Conservation (phyloP, 768 basidiomycete species). For the Hortiboletus campestris region DNA sequence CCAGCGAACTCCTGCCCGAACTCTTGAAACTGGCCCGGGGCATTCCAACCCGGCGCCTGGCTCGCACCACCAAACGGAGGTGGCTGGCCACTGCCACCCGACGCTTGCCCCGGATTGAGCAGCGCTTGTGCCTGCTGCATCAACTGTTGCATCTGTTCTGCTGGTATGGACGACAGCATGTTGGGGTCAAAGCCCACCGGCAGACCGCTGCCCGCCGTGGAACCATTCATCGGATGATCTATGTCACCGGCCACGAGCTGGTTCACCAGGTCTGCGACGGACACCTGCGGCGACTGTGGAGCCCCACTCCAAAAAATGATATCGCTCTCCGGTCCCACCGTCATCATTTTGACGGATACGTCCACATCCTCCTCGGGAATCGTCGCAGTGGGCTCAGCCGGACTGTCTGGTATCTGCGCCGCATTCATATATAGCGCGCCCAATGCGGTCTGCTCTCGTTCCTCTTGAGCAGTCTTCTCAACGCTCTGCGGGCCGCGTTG, state of each 20-base stretch:
- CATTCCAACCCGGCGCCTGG: slow-evolving; percentile 38
- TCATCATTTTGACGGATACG: slow-evolving; percentile 60
- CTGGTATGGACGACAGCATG: slow-evolving; percentile 41
- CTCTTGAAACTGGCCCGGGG: slow-evolving; percentile 39
- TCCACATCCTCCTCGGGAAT: slow-evolving; percentile 72
- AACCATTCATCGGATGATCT: slow-evolving; percentile 39
- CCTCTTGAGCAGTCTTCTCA: slow-evolving; percentile 70
- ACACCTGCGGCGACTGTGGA: slow-evolving; percentile 32
- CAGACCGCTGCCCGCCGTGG: slow-evolving; percentile 33
- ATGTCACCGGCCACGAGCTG: slow-evolving; percentile 52
- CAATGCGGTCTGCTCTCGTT: slow-evolving; percentile 75
- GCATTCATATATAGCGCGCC: slow-evolving; percentile 70
- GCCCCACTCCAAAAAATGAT: slow-evolving; percentile 59
- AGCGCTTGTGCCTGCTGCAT: slow-evolving; percentile 44
- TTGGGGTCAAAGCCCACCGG: slow-evolving; percentile 42
- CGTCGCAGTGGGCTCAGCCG: slow-evolving; percentile 61
- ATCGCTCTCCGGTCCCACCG: slow-evolving; percentile 66
- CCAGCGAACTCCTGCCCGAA: slow-evolving; percentile 49
- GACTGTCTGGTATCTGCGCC: slow-evolving; percentile 74
- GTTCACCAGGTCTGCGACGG: slow-evolving; percentile 70
- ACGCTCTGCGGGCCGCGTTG: slow-evolving; percentile 65
- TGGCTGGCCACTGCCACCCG: slow-evolving; percentile 31
- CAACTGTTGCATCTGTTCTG: slow-evolving; percentile 65
- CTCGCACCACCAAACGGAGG: slow-evolving; percentile 37
- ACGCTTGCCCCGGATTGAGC: slow-evolving; percentile 26